Conservation (phyloP, 176 grass and related monocot species). For the Bolboschoenus planiculmis region DNA sequence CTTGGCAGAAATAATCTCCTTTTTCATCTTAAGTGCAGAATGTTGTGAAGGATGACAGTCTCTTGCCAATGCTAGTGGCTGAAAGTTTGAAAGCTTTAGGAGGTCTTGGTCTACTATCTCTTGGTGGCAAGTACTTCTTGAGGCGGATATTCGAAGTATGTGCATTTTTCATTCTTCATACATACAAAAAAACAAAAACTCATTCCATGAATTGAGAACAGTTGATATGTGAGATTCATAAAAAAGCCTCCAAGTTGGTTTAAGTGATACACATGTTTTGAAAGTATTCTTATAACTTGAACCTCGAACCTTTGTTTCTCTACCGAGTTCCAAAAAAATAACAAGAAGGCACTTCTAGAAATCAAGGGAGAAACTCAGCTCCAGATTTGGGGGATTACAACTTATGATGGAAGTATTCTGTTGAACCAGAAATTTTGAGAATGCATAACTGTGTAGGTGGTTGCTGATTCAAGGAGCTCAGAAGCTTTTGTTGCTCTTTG, state of each 20-base stretch:
- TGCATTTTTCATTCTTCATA: conserved; percentile 12
- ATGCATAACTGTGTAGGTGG: conserved; percentile 48
- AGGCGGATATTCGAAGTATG: conserved; percentile 85
- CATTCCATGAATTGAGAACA: neutral
- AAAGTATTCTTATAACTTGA: neutral
- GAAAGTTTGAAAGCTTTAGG: conserved; percentile 94
- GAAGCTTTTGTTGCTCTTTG: conserved; percentile 99
- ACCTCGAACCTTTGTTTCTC: neutral
- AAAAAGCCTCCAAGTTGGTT: neutral
- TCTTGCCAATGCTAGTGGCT: conserved; percentile 73
- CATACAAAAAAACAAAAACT: neutral
- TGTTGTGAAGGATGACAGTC: conserved; percentile 43
- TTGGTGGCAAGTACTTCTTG: conserved; percentile 84
- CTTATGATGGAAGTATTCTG: neutral
- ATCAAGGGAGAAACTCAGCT: neutral
- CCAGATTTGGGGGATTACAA: conserved; percentile 7
- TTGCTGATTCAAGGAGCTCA: conserved; percentile 94
- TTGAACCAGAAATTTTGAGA: neutral
- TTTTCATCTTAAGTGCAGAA: conserved; percentile 39
- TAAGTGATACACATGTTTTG: neutral
- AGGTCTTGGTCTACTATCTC: conserved; percentile 92
- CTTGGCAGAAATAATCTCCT: conserved; percentile 10
- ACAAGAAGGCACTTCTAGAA: neutral
- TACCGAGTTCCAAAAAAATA: neutral
- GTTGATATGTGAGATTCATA: neutral